phyloP scores from a whole-genome alignment of 2,329 filamentous ascomycete species.

The Beauveria varroae region DNA sequence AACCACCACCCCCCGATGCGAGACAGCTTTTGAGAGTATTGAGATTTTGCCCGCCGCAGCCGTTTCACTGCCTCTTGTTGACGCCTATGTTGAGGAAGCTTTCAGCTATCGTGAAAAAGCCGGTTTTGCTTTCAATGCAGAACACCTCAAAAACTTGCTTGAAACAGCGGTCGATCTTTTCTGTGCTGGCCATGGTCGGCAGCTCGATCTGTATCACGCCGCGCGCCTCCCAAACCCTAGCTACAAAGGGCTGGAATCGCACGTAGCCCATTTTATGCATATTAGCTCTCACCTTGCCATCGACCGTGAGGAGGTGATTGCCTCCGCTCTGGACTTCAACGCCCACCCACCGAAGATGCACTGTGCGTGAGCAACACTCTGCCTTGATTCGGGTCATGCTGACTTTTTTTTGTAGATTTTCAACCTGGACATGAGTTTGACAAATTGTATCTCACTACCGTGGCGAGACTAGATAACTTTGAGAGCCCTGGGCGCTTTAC shows the following conservation, averaged over 20 bases:
- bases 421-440: neutral
- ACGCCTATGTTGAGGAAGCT: neutral
- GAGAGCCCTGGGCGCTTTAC: neutral
- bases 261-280: neutral
- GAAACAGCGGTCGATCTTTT: neutral
- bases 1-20: neutral
- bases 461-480: neutral
- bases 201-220: neutral
- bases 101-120: neutral
- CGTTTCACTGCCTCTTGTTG: neutral
- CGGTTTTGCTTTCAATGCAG: neutral
- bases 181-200: neutral
- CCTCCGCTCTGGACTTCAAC: neutral
- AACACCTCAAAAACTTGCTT: neutral
- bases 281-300: neutral
- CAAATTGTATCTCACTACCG: neutral
- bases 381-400: neutral
- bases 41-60: neutral
- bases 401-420: neutral
- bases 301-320: neutral
- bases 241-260: neutral
- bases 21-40: neutral
- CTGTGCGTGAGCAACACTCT: neutral
- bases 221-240: neutral
- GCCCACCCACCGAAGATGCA: neutral